Evolutionary conservation across 768 basidiomycete genomes (phyloP).

Genomic region (Antrodiella citrinella): DNA sequence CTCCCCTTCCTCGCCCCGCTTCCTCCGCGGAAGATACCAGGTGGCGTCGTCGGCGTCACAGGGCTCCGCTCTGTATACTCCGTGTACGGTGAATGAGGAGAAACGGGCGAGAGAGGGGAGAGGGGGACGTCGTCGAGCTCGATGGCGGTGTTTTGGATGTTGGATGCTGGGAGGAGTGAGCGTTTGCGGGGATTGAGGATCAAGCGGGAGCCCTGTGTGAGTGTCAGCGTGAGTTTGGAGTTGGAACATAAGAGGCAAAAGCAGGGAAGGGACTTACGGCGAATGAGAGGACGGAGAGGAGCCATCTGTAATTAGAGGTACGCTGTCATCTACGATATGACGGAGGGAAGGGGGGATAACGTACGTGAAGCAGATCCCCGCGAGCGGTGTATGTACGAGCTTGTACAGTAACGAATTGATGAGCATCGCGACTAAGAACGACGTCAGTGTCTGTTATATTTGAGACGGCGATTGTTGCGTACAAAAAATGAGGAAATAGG

Average conservation of each 20-base stretch:
- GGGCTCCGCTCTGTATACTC: neutral
- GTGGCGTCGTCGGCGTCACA: neutral
- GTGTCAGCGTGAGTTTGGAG: neutral
- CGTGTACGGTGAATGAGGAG: neutral
- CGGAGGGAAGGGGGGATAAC: neutral
- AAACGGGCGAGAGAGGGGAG: neutral
- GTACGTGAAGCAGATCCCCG: conserved; percentile 21
- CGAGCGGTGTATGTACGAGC: conserved; percentile 16
- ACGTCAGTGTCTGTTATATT: neutral
- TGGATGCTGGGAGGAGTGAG: neutral
- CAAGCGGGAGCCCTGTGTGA: conserved; percentile 14
- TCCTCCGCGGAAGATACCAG: no score
- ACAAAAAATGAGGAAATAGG: conserved; percentile 20
- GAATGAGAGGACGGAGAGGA: conserved; percentile 19
- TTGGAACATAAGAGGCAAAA: neutral
- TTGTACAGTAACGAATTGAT: conserved; percentile 19
- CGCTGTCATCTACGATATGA: neutral
- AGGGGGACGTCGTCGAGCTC: no score
- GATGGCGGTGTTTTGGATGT: neutral
- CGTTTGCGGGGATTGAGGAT: conserved; percentile 10
- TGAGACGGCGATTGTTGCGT: no score
- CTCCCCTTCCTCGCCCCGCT: no score
- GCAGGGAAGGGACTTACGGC: conserved; percentile 9
- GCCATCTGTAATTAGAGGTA: conserved; percentile 11
- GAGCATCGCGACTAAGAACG: conserved; percentile 14